A percentile compares a stretch with the other conserved stretches of the same genome.
phyloP scores from a whole-genome alignment of 1,284 basidiomycete species.

The Clitocybe nebularis region DNA sequence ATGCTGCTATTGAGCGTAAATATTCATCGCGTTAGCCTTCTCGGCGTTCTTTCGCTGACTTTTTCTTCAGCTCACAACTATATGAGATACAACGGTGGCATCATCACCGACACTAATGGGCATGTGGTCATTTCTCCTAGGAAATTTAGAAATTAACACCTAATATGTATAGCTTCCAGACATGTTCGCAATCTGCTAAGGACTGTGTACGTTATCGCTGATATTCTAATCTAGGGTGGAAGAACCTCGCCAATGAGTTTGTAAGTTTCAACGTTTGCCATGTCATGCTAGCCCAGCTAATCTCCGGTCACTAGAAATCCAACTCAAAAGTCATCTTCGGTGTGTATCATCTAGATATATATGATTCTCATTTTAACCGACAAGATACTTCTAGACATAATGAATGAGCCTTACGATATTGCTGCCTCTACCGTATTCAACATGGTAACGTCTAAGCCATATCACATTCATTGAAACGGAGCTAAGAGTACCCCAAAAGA shows the following conservation, averaged over 20 bases:
- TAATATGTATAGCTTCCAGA: slow-evolving; percentile 55
- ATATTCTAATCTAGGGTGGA: slow-evolving; percentile 51
- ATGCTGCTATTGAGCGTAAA: slow-evolving; percentile 51
- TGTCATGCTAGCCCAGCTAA: not conserved
- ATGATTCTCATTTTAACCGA: not conserved
- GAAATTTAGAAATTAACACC: no score
- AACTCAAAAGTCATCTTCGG: slow-evolving; percentile 55
- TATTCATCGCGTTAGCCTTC: not conserved
- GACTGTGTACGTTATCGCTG: slow-evolving; percentile 4
- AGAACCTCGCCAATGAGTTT: slow-evolving; percentile 49
- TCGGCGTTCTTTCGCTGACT: not conserved
- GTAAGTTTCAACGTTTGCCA: slow-evolving; percentile 29
- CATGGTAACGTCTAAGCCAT: slow-evolving; percentile 30
- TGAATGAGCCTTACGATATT: slow-evolving; percentile 62
- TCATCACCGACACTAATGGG: slow-evolving; percentile 46
- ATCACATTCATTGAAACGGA: not conserved
- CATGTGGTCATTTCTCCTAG: slow-evolving; percentile 30
- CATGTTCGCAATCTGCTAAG: slow-evolving; percentile 24
- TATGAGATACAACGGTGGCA: slow-evolving; percentile 51
- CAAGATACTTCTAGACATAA: slow-evolving; percentile 35
- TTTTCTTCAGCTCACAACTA: slow-evolving; percentile 47
- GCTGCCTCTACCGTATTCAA: slow-evolving; percentile 42
- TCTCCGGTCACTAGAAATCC: slow-evolving; percentile 33
- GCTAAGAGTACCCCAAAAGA: slow-evolving; percentile 31
- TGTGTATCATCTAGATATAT: slow-evolving; percentile 17